Base-by-base conservation (phyloP, 2,329 filamentous ascomycete genomes). In the Septoria linicola region DNA sequence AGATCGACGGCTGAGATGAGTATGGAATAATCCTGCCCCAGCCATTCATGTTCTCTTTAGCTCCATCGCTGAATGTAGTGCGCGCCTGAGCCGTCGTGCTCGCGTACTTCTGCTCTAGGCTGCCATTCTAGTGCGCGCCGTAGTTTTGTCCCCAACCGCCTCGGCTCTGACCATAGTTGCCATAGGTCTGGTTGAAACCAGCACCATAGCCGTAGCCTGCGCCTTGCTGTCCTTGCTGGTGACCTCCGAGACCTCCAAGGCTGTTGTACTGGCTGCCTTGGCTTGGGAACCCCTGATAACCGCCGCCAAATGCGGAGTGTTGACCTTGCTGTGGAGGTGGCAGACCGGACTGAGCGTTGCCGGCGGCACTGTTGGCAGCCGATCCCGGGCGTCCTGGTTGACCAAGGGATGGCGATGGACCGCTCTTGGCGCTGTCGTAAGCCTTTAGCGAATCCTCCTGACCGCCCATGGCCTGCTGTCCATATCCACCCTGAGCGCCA, bases 341-440 rank as follows among this genome's bases (percentile, higher is more conserved):
- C 41, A 80, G 70, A 23, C 75, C 74, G 40, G 74, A 70, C 62
- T 81, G 79, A 64, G 66, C 68, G 49, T 74, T 72, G 37, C 76
- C 75, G 32, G 73, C 76, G 19, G 73, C 74, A 62, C 74, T 82
- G 69, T 83, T 84, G 23, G 80, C 78, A 6, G 81, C 81, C 31
- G 82, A 84, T 35, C 80, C 80, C 32, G 82, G 82, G 55, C 82
- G 80, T 58, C 81, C 80, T 37, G 79, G 80, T 64, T 84, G 81
- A 40, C 80, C 79, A 32, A 84, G 73, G 8, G 74, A 70, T 50
- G 81, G 81, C 58, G 80, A 83, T 21, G 82, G 81, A 8, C 80
- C 76, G 41, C 72, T 69, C 57, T 68, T 67, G 70, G 83, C 71
- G 16, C 81, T 75, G 55, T 78, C 77, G 56, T 80, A 83, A 6